A percentile compares a stretch with the other conserved stretches of the same genome.
phyloP scores from a whole-genome alignment of 2,329 filamentous ascomycete species.

The Plectosphaerella sp. region DNA sequence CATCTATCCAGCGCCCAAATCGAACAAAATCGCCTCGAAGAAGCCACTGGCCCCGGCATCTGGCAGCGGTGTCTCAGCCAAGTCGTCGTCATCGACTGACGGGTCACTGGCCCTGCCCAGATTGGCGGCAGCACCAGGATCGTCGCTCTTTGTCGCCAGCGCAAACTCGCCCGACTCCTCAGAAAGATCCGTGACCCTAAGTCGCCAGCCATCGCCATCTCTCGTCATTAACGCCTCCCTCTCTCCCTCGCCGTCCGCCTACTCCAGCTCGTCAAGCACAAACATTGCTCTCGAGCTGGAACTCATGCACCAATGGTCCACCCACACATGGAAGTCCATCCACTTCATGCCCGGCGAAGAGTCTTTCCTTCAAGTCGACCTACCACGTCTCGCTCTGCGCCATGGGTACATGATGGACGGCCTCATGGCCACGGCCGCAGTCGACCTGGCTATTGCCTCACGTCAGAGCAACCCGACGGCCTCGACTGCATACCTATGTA shows the following conservation, averaged over 20 bases:
- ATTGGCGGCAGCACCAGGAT: no score
- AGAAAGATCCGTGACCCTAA: not conserved
- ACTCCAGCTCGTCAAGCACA: not conserved
- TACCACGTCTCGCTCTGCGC: conserved; percentile 28
- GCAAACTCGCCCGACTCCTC: no score
- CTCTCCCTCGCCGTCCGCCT: not conserved
- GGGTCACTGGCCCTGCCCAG: no score
- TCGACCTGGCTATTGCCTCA: not conserved
- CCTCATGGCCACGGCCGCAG: conserved; percentile 12
- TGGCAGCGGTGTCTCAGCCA: not conserved
- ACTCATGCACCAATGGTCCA: conserved; percentile 47
- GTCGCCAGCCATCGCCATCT: conserved; percentile 2
- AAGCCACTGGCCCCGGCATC: not conserved
- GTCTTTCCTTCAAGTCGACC: conserved; percentile 24
- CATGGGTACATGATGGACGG: conserved; percentile 33
- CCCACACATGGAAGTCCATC: conserved; percentile 34
- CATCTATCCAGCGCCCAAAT: not conserved
- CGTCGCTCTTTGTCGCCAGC: no score
- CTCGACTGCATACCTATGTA: conserved; percentile 2
- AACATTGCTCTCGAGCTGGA: conserved; percentile 32
- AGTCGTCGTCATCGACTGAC: not conserved
- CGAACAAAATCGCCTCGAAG: not conserved
- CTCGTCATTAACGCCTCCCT: not conserved
- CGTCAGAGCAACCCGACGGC: not conserved
- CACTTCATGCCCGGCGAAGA: conserved; percentile 30